A percentile compares a stretch with the other conserved stretches of the same genome.
Conservation (phyloP, 805 yeast genomes). For the Candida montana region DNA sequence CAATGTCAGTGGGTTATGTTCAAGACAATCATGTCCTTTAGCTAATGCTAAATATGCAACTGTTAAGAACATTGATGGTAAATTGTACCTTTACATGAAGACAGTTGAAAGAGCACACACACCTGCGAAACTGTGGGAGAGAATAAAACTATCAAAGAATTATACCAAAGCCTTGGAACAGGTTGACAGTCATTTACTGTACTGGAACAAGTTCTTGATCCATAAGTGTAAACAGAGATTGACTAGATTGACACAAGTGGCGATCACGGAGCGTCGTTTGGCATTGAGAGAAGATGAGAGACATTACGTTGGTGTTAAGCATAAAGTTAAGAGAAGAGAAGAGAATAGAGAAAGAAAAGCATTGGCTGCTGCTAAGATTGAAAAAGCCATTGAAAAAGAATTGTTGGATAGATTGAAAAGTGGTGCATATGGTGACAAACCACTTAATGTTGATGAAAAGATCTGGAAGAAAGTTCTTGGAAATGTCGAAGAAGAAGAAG, state of each 20-base stretch:
- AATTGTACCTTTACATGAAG: constrained; percentile 83
- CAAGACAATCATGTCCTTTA: constrained; percentile 90
- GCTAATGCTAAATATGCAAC: constrained; percentile 94
- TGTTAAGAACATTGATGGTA: constrained; percentile 73
- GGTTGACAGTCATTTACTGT: constrained; percentile 77
- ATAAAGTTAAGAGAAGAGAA: constrained; percentile 93
- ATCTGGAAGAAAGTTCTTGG: constrained; percentile 94
- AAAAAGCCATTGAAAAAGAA: constrained; percentile 94
- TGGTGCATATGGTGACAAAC: constrained; percentile 98
- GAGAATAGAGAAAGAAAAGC: constrained; percentile 95
- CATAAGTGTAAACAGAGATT: constrained; percentile 96
- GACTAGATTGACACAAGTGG: constrained; percentile 91
- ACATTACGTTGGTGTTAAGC: constrained; percentile 86
- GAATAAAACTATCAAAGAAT: constrained; percentile 84
- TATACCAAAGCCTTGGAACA: constrained; percentile 84
- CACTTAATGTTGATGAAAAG: constrained; percentile 91
- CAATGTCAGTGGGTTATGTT: constrained; percentile 91
- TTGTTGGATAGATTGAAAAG: constrained; percentile 89
- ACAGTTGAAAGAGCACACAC: constrained; percentile 97
- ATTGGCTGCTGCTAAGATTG: constrained; percentile 91
- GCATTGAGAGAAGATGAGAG: constrained; percentile 90
- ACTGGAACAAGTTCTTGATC: constrained; percentile 89
- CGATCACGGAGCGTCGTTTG: constrained; percentile 88
- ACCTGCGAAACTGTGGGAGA: constrained; percentile 92
- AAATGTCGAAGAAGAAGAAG: constrained; percentile 68